Base-by-base conservation (phyloP, 495 filamentous ascomycete species). In the Daldinia childiae region DNA sequence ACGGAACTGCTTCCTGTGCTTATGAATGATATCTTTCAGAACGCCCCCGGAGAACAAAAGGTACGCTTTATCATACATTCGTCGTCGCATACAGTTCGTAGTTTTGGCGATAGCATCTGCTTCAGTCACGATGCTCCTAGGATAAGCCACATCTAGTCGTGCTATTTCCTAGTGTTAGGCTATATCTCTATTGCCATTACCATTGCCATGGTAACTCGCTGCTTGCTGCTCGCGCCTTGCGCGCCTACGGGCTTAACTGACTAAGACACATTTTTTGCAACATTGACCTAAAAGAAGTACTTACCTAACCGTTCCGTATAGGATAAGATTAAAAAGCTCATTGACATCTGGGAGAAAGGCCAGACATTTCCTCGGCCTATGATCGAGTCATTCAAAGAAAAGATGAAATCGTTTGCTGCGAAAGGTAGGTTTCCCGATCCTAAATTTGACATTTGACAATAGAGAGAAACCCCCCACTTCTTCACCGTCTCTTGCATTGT, bases 331-430 rank as follows among this genome's bases (percentile, higher is more conserved):
- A 92, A 88, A 80, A 97, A 98, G 79, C 88, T 98, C 75, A 84
- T 98, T 82, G 93, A 97, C 78, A 99, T 99, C 75, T 99, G 95
- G 95, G 95, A 98, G 77, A 94, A 94, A 68, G 93, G 93, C 62
- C 89, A 89, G 76, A 98, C 94, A 29, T 98, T 99, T 81, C 94
- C 95, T 27, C 78, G 88, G 21, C 77, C 88, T 34, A 91, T 97
- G 90, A 87, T 99, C 75, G 86, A 87, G 52, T 88, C 88, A 15
- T 97, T 97, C 86, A 97, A 94, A 78, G 86, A 93, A 76, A 95
- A 92, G 79, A 80, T 97, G 77, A 90, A 86, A 65, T 83, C 87
- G 63, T 81, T 87, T 36, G 75, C 79, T 77, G 80, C 81, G 62
- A 84, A 86, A 74, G 87, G 90, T 93, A 91, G 89, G 90, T 89